Percentiles rank a stretch among this genome's conserved stretches.
Evolutionary conservation across 352 stramenopile genomes (phyloP).

Genomic region (Pythium biforme): DNA sequence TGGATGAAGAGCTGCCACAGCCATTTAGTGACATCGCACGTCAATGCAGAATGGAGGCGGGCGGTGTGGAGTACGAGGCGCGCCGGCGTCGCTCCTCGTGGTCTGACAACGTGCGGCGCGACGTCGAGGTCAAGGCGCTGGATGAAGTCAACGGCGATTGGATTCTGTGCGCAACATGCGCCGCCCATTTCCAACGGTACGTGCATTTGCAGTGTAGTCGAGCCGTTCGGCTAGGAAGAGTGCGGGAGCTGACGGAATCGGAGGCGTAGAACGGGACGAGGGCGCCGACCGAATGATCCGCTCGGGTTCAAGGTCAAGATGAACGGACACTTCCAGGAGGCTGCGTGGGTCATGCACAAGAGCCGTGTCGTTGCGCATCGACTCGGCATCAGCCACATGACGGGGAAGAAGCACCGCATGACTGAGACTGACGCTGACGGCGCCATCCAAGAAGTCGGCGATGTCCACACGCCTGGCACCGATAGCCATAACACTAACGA

Average conservation of each 20-base stretch:
- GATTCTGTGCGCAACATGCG: constrained; percentile 64
- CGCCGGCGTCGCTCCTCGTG: constrained; percentile 49
- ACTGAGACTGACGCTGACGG: neutral
- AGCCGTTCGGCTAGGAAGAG: too few species aligned
- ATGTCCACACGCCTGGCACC: neutral
- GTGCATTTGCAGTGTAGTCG: neutral
- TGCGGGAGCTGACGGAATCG: neutral
- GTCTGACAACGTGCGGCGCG: constrained; percentile 48
- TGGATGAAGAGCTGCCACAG: neutral
- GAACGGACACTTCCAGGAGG: constrained; percentile 63
- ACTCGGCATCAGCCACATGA: neutral
- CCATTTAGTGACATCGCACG: constrained; percentile 1
- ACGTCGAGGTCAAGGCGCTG: constrained; percentile 50
- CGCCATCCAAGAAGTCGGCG: constrained; percentile 16
- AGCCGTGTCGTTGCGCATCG: constrained; percentile 52
- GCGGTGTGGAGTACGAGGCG: constrained; percentile 34
- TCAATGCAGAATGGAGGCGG: neutral
- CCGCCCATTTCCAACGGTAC: constrained; percentile 53
- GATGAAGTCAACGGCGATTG: constrained; percentile 63
- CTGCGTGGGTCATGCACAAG: constrained; percentile 70
- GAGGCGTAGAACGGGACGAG: constrained; percentile 38
- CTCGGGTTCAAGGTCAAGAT: constrained; percentile 74
- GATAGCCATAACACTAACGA: neutral
- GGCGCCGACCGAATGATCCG: constrained; percentile 60
- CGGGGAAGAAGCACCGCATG: constrained; percentile 14